Evolutionary conservation across 371 early-diverging fungal species (phyloP), one percentile per base, ranked within the genome.

Genomic region (Mucor piriformis): DNA sequence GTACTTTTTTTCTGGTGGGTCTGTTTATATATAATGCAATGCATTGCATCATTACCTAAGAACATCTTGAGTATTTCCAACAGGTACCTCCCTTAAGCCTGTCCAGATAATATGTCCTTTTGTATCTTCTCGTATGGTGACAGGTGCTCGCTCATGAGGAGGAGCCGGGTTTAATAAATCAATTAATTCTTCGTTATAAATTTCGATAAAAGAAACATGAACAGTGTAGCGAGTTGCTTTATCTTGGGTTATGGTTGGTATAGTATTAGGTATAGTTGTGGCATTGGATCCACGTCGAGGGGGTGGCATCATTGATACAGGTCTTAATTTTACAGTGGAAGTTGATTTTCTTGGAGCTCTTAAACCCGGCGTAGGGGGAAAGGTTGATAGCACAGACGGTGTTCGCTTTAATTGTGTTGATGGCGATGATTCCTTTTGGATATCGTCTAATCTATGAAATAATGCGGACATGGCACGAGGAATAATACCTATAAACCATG

Each of bases 171-270:
- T 77, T 29, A 95, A 73, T 40, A 97, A 80, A 77, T 96, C 95
- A n/a, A 89, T 87, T 15, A 97, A 74, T 46, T 95, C 94, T 73
- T 99, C 99, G 70, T 99, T 99, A 79, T 99, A 99, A 23, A 99
- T 85, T 70, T 99, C 99, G 6, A 97, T 73, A 75, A 91, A 96
- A 34, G 89, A 83, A 5, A 84, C 81, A 44, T 69, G 75, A 12
- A 88, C 75, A 11, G 76, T 76, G 54, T 82, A 82, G 8, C 79
- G 73, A 40, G 73, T 43, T 24, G 69, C 20, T 55, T 70, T 70
- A 15, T 52, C 50, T 24, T 25, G 53, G 11, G n/a, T 40, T 10
- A 8, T 29, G 24, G 12, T 6, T 46, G 24, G 21, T 46, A 24
- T 24, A 33, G 63, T 48, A 29, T 27, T 11, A 4, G 42, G 3